Percentiles rank a stretch among this genome's conserved stretches.
phyloP scores from a whole-genome alignment of 2,329 filamentous ascomycete genomes.

The Alternaria sp. region DNA sequence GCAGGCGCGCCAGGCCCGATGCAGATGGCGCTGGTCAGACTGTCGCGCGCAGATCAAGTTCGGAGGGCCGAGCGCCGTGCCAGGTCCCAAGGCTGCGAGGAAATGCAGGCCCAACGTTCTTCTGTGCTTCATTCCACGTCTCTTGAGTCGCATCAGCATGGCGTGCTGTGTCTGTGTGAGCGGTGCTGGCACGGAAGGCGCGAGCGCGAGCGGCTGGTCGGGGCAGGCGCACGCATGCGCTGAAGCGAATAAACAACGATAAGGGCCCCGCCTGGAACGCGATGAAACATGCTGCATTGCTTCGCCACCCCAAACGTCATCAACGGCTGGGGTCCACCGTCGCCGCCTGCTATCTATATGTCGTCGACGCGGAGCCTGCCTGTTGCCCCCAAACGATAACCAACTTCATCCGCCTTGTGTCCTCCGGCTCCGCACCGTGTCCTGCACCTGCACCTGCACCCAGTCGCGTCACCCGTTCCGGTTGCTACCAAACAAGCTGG shows the following conservation, averaged over 20 bases:
- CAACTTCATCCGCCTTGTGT: not conserved
- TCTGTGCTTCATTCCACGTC: not conserved
- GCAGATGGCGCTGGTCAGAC: constrained; percentile 7
- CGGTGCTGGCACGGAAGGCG: not conserved
- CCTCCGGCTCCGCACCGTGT: constrained; percentile 1
- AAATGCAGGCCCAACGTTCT: not conserved
- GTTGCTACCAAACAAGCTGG: not conserved
- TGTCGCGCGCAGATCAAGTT: constrained; percentile 29
- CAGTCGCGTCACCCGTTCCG: constrained; percentile 12
- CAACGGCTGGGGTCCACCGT: not conserved
- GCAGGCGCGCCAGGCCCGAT: constrained; percentile 4
- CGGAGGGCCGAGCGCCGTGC: constrained; percentile 14
- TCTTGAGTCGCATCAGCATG: not conserved
- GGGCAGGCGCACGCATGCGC: not conserved
- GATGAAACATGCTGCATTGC: constrained; percentile 13
- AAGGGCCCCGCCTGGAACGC: not conserved
- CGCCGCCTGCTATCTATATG: constrained; percentile 3
- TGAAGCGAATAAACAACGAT: constrained; percentile 5
- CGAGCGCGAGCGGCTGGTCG: not conserved
- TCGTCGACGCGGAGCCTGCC: not conserved
- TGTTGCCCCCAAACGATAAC: not conserved
- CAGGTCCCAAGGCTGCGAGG: not conserved
- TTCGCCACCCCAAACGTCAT: constrained; percentile 16
- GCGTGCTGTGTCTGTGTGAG: not conserved
- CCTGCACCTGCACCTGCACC: constrained; percentile 16